Evolutionary conservation across 2,329 filamentous ascomycete species (phyloP).

Genomic region (Claviceps quebecensis): DNA sequence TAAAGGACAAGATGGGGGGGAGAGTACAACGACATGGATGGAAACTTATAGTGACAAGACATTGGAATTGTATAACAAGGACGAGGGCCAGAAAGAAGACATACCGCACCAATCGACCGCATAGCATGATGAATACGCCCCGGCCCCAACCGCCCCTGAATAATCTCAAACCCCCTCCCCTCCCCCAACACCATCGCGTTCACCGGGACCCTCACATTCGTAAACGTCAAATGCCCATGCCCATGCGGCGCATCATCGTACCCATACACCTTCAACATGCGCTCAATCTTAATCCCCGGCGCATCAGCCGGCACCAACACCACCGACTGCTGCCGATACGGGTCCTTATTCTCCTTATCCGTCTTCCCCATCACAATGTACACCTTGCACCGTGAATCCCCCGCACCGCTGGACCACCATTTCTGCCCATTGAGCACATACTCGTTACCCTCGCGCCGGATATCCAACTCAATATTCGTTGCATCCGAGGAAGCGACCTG

Average conservation of each 20-base stretch:
- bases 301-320: constrained; percentile 71
- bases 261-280: constrained; percentile 88
- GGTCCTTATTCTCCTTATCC: constrained; percentile 57
- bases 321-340: constrained; percentile 87
- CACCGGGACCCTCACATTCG: constrained; percentile 76
- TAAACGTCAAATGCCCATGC: constrained; percentile 83
- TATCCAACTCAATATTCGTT: constrained; percentile 78
- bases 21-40: not conserved
- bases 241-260: constrained; percentile 98
- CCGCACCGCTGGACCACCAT: constrained; percentile 98
- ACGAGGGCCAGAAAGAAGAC: constrained; percentile 12
- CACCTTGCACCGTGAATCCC: constrained; percentile 80
- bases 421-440: constrained; percentile 92
- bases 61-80: too few species aligned
- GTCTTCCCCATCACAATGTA: constrained; percentile 97
- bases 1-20: too few species aligned
- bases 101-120: constrained; percentile 74
- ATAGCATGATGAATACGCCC: constrained; percentile 97
- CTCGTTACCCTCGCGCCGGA: constrained; percentile 69
- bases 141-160: constrained; percentile 89
- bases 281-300: constrained; percentile 79
- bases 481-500: constrained; percentile 82
- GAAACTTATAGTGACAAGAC: too few species aligned
- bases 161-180: constrained; percentile 93
- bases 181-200: constrained; percentile 81